Base-by-base conservation (phyloP, 2,329 filamentous ascomycete species). In the Emericellopsis cladophorae region DNA sequence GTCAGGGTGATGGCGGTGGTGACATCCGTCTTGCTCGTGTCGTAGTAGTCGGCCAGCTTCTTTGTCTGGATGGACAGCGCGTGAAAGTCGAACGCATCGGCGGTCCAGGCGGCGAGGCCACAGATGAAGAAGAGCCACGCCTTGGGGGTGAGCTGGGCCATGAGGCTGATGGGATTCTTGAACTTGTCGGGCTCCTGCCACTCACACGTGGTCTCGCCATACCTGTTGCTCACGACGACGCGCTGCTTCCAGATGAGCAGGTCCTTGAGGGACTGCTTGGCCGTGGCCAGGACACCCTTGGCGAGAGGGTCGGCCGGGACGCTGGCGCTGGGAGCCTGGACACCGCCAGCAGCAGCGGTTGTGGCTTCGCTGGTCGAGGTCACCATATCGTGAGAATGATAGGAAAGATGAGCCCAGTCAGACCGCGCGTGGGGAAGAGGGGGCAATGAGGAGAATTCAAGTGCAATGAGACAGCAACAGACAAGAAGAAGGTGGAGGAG, bases 51-150 rank as follows among this genome's bases (percentile, higher is more conserved):
- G 37, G 68, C 72, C 21, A 89, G 65, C 61, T 87, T 86, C 49
- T 72, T 72, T 4, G 83, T 84, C 57, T 88, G 84, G 47, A 90
- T 84, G 5, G 79, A 84, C 8, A 90, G 68, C 22, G 84, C 81
- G 59, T 88, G 83, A 55, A 89, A 90, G 59, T 88, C 84, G 56
- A 89, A 90, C 4, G 84, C 84, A 56, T 90, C 85, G 42, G 83
- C 84, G 1, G 76, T 83, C 85, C 85, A 90, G 14, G 83, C 79
- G 29, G 72, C 59, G 54, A 89, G 78, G 4, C 83, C 84, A 10
- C 87, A 80, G 33, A 83, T 47, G 62, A 90, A 79, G 64, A 84
- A 88, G 14, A 84, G 53, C 84, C 84, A 90, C 54, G 83, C 78
- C 45, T 68, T 74, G 21, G 65, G 64, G 4, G 68, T 72, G 14